These are phyloP conservation scores for Astrephomene gubernaculifera DNA, from an alignment of 139 green algal genomes.

Conservation along the genomic window DNA sequence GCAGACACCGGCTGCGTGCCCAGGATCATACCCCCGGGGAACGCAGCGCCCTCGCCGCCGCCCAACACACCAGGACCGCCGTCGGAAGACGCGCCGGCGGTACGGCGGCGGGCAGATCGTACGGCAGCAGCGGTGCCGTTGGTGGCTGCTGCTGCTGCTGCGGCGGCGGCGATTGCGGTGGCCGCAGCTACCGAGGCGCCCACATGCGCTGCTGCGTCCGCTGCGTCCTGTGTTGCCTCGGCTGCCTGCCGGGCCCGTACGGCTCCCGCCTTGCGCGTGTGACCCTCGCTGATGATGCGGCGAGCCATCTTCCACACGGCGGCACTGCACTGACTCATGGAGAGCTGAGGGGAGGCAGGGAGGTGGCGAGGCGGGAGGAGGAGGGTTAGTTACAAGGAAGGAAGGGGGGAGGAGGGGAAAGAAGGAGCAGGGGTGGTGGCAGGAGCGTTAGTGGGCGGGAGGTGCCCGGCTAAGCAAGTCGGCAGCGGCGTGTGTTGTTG, in stretches of 20 bases:
- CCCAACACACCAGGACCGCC: background rate
- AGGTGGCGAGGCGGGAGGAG: background rate
- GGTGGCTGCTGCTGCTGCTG: background rate
- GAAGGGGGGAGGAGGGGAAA: background rate
- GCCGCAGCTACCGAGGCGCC: slow-evolving; percentile 11
- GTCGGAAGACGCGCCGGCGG: background rate
- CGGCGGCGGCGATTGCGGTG: background rate
- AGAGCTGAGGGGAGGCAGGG: slow-evolving; percentile 70
- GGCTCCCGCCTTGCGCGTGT: background rate
- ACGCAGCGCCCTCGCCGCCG: background rate
- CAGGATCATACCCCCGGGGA: slow-evolving; percentile 37
- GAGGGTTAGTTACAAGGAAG: background rate
- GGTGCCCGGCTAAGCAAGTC: no score
- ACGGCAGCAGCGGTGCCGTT: background rate
- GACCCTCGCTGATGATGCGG: slow-evolving; percentile 55
- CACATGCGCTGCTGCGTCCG: slow-evolving; percentile 7
- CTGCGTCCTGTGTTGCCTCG: background rate
- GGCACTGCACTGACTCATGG: slow-evolving; percentile 88
- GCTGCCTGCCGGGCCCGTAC: background rate
- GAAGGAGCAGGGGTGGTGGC: background rate
- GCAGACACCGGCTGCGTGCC: slow-evolving; percentile 27
- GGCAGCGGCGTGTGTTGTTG: no score
- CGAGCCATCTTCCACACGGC: slow-evolving; percentile 71
- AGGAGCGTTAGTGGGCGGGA: no score
- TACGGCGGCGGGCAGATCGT: background rate